Conservation (phyloP, 768 basidiomycete genomes). For the Gymnopilus junonius region DNA sequence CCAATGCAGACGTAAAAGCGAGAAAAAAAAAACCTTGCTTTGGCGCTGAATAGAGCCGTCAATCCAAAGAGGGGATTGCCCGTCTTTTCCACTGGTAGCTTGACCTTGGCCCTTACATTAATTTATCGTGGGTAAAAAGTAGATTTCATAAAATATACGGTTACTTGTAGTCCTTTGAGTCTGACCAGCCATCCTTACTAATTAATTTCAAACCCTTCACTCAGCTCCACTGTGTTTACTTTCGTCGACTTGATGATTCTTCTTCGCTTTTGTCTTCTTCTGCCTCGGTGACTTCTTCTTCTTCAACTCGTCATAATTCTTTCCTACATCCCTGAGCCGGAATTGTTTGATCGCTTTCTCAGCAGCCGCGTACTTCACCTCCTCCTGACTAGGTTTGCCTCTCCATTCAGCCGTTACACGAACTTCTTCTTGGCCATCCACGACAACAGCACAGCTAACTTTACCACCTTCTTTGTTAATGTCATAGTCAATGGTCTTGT, state of each 20-base stretch:
- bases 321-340: constrained; percentile 36
- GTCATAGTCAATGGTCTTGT: constrained; percentile 47
- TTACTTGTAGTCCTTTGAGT: too few relatives aligned
- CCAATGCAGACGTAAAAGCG: not conserved
- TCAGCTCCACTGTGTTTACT: too few relatives aligned
- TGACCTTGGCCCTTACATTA: too few relatives aligned
- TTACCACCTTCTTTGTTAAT: constrained; percentile 49
- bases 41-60: not conserved
- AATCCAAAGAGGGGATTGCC: not conserved
- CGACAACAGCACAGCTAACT: constrained; percentile 51
- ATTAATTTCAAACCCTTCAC: too few relatives aligned
- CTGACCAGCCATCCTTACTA: too few relatives aligned
- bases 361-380: constrained; percentile 68
- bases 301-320: constrained; percentile 15
- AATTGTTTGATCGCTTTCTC: constrained; percentile 61
- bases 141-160: too few relatives aligned
- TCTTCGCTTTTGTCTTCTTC: constrained; percentile 7
- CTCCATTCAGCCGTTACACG: constrained; percentile 45
- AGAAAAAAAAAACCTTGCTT: not conserved
- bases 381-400: constrained; percentile 63
- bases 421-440: constrained; percentile 55
- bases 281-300: constrained; percentile 16
- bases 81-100: too few relatives aligned
- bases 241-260: not conserved
- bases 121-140: too few relatives aligned